Evolutionary conservation across 805 yeast species (phyloP).

Genomic region (Deakozyma indianensis): DNA sequence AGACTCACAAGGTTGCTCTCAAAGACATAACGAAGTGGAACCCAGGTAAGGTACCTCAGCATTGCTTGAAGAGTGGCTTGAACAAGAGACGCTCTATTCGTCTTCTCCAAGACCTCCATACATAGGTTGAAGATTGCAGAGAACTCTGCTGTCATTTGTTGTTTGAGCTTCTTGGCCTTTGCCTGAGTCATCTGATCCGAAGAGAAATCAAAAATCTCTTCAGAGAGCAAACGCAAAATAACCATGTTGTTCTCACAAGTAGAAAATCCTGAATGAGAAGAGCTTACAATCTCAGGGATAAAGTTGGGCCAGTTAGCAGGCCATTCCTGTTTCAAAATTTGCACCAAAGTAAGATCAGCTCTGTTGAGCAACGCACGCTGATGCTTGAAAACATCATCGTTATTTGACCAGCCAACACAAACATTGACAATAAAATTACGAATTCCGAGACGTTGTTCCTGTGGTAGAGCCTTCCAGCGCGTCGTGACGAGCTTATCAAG

Average conservation of each 20-base stretch:
- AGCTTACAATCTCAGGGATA: slow-evolving; percentile 79
- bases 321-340: slow-evolving; percentile 96
- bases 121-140: slow-evolving; percentile 88
- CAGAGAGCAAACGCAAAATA: slow-evolving; percentile 74
- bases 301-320: slow-evolving; percentile 98
- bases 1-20: slow-evolving; percentile 69
- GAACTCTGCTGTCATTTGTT: slow-evolving; percentile 78
- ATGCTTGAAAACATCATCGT: slow-evolving; percentile 51
- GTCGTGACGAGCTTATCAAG: slow-evolving; percentile 81
- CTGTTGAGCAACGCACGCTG: slow-evolving; percentile 81
- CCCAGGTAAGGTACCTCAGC: slow-evolving; percentile 84
- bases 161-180: slow-evolving; percentile 68
- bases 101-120: slow-evolving; percentile 82
- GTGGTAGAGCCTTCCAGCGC: slow-evolving; percentile 87
- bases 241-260: slow-evolving; percentile 98
- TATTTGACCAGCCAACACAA: slow-evolving; percentile 84
- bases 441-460: slow-evolving; percentile 80
- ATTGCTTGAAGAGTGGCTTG: slow-evolving; percentile 73
- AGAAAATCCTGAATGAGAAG: slow-evolving; percentile 72
- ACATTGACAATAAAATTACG: slow-evolving; percentile 87
- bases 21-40: slow-evolving; percentile 78
- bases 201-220: slow-evolving; percentile 92
- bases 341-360: slow-evolving; percentile 86
- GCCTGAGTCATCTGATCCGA: slow-evolving; percentile 96
- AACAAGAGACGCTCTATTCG: slow-evolving; percentile 69